Evolutionary conservation across 1,284 basidiomycete genomes (phyloP), one percentile per base, ranked within the genome.

Genomic region (Puccinia horiana): DNA sequence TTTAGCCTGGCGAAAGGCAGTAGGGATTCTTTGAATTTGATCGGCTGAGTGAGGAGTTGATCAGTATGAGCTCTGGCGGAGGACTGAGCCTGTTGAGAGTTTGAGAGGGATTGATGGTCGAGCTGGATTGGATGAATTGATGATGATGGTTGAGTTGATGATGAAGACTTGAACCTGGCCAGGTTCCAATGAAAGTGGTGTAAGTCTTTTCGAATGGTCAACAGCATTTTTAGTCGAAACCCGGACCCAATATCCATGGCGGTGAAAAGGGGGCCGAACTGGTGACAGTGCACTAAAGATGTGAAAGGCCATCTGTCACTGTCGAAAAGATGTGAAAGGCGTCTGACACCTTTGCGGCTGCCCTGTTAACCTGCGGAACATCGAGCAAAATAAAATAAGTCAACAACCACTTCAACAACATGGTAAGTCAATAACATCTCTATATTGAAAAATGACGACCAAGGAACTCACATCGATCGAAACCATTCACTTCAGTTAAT

Each of bases 401-500:
- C 42, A 8, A 8, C 42, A 6, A 16, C 42, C 6, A 44, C 42
- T 8, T 16, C 8, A 44, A 44, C 42, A 6, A 52, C 49, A 52
- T 52, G 49, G 49, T 52, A 52, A 52, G 49, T 18, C 4, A 44
- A 52, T 18, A 52, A 8, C 44, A 8, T 16, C 44, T 16, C 44
- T 16, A 8, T 8, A 16, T 16, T 47, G 8, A 8, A 16, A 47
- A 8, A 47, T 47, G 44, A 47, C 9, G 44, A 47, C 8, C 8
- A 47, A 47, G 44, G 44, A 35, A 61, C 58, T 61, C 26, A 58
- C 26, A 29, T 35, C 16, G 2, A 61, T 61, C 58, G 9, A 16
- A 35, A 3, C 4, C 58, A 26, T 1, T 61, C 58, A 29, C 16
- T 32, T 2, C 86, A 96, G 95, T 91, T 96, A 85, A 96, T 96